Evolutionary conservation across 345 rosid genomes (phyloP), one percentile per base, ranked within the genome.

Genomic region (Populus davidiana): DNA sequence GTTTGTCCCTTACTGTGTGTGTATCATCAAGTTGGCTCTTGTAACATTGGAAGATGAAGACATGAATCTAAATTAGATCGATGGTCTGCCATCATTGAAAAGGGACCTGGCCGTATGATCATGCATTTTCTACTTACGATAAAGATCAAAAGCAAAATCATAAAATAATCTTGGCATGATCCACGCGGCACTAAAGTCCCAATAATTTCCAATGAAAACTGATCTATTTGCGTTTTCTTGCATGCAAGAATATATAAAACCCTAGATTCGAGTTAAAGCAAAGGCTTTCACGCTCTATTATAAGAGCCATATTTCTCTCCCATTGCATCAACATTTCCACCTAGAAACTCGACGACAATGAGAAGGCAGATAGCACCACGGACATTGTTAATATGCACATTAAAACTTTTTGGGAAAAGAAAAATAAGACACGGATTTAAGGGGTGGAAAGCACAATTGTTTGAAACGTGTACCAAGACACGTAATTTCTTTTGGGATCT

Each of bases 41-140:
- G 77, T 69, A 63, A 10, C 29, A 72, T 36, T 5, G 54, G 56
- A 67, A 29, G 47, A 52, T 66, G 63, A 59, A 36, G 75, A 72
- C 75, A 70, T n/a, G 67, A 63, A 67, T 31, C 41, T 56, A 64
- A 69, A 69, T 9, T 29, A 79, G 54, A 27, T 27, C 27, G 27
- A 49, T 66, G 81, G 85, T 81, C 83, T 81, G 87, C 88, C 88
- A 87, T 72, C 52, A 81, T 36, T 67, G 78, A 72, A 87, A 82
- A 33, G 36, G 1, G 36, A 33, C 36, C 36, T 33, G 5, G 36
- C 36, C 36, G 5, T 33, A 33, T 43, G 8, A 77, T 79, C 43
- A n/a, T n/a, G n/a, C n/a, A 62, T 79, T 67, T 54, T 73, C 74
- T 72, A 75, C 71, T 17, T 52, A 29, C 44, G 73, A 62, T 56